phyloP scores from a whole-genome alignment of 257 asterid species.

The Dorcoceras hygrometricum region DNA sequence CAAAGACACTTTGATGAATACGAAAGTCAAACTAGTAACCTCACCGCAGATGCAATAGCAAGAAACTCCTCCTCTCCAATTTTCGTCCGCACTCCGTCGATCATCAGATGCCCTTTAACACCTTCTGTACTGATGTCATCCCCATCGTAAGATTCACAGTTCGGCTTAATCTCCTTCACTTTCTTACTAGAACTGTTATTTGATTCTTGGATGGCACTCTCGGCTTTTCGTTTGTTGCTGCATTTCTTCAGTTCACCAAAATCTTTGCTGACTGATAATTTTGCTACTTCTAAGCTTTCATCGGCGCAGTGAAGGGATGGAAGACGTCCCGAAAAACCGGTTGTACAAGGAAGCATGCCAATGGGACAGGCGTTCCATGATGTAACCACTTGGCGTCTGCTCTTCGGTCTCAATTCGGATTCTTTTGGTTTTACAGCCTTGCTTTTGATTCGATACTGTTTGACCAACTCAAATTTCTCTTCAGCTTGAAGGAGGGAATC shows the following conservation, averaged over 20 bases:
- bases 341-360: constrained; percentile 65
- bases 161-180: constrained; percentile 28
- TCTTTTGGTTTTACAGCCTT: constrained; percentile 21
- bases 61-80: constrained; percentile 46
- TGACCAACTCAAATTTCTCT: constrained; percentile 44
- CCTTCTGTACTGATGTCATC: constrained; percentile 25
- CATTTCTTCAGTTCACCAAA: constrained; percentile 21
- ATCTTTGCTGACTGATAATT: constrained; percentile 23
- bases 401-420: constrained; percentile 21
- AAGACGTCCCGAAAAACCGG: constrained; percentile 59
- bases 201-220: constrained; percentile 29
- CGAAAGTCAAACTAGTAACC: constrained; percentile 36
- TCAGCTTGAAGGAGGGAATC: constrained; percentile 43
- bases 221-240: constrained; percentile 54
- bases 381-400: constrained; percentile 49
- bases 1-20: no score
- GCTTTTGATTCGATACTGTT: constrained; percentile 25
- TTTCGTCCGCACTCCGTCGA: constrained; percentile 66
- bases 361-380: constrained; percentile 80
- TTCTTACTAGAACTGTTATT: constrained; percentile 29
- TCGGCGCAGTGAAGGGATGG: constrained; percentile 46
- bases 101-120: constrained; percentile 52
- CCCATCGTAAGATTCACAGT: constrained; percentile 17
- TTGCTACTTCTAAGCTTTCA: constrained; percentile 22
- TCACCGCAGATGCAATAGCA: constrained; percentile 56